Base-by-base conservation (phyloP, 192 early-diverging fungal species). In the Gamsiella multidivaricata region DNA sequence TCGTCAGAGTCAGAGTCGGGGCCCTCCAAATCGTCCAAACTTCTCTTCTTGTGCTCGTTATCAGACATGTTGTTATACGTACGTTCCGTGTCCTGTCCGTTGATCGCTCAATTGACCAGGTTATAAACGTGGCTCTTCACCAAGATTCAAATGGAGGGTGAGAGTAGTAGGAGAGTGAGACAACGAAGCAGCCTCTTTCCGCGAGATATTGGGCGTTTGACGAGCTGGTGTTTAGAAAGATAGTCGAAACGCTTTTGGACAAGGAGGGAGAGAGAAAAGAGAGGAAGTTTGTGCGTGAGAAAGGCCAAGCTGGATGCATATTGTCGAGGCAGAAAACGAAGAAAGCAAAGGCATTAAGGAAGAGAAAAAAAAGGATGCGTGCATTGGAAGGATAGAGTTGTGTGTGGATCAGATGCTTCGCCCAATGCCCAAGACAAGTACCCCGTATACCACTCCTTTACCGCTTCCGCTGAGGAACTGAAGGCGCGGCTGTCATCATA, bases 1-100 rank as follows among this genome's bases (percentile, higher is more conserved):
- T 63, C 51, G n/a, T 71, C 67, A 36, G 62, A 54, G 45, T 81
- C 80, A 22, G 43, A 49, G 57, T 69, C 73, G 29, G 66, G 67
- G 22, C 66, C 54, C 34, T 81, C 79, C 18, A 62, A 68, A 50
- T 81, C 80, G 22, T 81, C 80, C 49, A 81, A 62, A 23, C 61
- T 49, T 32, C 80, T 51, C 59, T 81, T 81, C 26, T 66, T 56
- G 54, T 42, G 23, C 2, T 58, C 56, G 18, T 32, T 58, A 10
- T 58, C 56, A 4, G 56, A 58, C 56, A 58, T 58, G 41, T 9
- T 58, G 8, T n/a, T 43, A 43, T 42, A 14, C 17, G 28, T 31
- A 11, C 12, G 8, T 29, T 29, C 9, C 32, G 52, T 25, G 18
- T n/a, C n/a, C n/a, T n/a, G n/a, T n/a, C n/a, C n/a, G n/a, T n/a